Evolutionary conservation across 805 yeast species (phyloP).

Genomic region (Saccharomycopsis sp.): DNA sequence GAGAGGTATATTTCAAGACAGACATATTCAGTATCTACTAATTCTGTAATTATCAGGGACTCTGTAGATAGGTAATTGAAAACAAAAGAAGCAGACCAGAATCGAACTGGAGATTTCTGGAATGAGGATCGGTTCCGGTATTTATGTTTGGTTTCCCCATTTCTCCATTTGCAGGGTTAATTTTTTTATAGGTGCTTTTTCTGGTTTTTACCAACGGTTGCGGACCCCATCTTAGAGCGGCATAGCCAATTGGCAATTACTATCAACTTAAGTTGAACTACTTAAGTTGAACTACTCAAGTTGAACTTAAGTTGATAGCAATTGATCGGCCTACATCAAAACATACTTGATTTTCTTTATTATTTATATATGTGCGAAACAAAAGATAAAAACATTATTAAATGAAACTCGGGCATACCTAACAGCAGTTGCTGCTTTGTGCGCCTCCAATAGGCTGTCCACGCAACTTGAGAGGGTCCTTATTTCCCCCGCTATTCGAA

Average conservation of each 20-base stretch:
- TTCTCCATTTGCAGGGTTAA: neutral
- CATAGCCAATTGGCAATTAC: no score
- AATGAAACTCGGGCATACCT: no score
- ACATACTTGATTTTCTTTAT: neutral
- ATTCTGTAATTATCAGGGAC: no score
- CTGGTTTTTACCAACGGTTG: no score
- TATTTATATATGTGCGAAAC: neutral
- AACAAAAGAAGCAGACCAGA: neutral
- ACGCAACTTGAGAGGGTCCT: constrained; percentile 53
- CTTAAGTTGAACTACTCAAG: no score
- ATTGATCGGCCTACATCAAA: no score
- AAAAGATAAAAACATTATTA: no score
- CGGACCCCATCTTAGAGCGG: no score
- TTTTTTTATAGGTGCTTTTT: neutral
- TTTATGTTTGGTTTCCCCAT: neutral
- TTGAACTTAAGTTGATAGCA: no score
- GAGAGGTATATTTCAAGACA: constrained; percentile 36
- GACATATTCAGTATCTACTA: neutral
- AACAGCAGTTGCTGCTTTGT: constrained; percentile 45
- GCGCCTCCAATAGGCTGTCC: constrained; percentile 52
- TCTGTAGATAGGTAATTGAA: no score
- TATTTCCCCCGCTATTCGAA: constrained; percentile 27
- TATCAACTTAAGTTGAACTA: no score
- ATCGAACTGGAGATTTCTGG: neutral
- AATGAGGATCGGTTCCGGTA: neutral